These are phyloP conservation scores for Thuja plicata DNA, from an alignment of 83 land plant species.

Conservation along the genomic window DNA sequence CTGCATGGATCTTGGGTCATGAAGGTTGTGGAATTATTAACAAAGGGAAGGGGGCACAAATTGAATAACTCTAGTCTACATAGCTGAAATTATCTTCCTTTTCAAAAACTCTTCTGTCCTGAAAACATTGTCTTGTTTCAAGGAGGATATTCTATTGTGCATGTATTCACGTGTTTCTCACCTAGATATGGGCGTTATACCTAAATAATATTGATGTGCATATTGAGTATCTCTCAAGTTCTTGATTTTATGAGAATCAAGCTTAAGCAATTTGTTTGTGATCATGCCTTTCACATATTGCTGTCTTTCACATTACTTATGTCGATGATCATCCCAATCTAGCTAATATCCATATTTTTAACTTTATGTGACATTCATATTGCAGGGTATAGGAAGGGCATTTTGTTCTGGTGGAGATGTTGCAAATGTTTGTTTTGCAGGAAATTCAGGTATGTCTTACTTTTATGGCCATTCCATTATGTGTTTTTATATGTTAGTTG, in stretches of 20 bases:
- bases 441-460: slow-evolving; percentile 33
- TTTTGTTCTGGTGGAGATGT: slow-evolving; percentile 91
- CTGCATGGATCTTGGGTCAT: background rate
- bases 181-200: background rate
- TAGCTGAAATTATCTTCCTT: background rate
- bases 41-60: background rate
- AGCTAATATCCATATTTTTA: background rate
- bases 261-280: background rate
- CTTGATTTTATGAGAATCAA: background rate
- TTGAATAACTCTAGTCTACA: background rate
- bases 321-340: background rate
- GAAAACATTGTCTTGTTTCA: background rate
- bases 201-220: background rate
- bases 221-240: background rate
- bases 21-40: too few relatives aligned
- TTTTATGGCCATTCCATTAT: background rate
- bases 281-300: background rate
- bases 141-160: background rate
- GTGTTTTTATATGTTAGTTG: background rate
- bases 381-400: slow-evolving; percentile 75
- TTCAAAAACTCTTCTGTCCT: background rate
- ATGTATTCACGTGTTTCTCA: background rate
- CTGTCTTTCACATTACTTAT: background rate
- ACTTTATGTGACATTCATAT: background rate
- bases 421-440: slow-evolving; percentile 41